Conservation (phyloP, 352 stramenopile species). For the Phytophthora sansomeana region DNA sequence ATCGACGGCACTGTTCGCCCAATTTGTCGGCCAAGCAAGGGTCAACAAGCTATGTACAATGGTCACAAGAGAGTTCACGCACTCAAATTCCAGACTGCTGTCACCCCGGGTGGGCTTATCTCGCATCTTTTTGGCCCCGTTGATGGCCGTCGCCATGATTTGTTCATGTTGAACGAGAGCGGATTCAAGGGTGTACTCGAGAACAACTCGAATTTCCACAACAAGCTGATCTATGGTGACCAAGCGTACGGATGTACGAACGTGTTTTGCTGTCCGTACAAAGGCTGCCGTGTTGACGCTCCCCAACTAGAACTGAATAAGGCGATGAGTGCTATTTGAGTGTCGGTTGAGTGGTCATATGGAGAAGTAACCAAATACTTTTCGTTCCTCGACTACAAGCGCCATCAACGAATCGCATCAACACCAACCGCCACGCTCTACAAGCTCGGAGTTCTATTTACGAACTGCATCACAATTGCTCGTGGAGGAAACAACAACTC, state of each 20-base stretch:
- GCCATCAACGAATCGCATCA: conserved; percentile 9
- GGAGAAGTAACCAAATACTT: conserved; percentile 10
- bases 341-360: conserved; percentile 15
- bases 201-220: conserved; percentile 9
- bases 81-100: conserved; percentile 11
- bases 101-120: conserved; percentile 10
- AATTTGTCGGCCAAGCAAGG: conserved; percentile 20
- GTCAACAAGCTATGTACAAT: conserved; percentile 12
- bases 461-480: conserved; percentile 10
- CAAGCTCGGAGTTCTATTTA: conserved; percentile 18
- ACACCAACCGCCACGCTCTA: conserved; percentile 8
- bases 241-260: conserved; percentile 6
- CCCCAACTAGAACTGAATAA: conserved; percentile 1
- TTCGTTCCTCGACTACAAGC: conserved; percentile 14
- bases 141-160: conserved; percentile 10
- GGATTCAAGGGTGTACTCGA: not conserved
- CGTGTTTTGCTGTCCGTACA: conserved; percentile 18
- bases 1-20: conserved; percentile 19
- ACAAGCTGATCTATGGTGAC: conserved; percentile 14
- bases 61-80: conserved; percentile 18
- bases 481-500: conserved; percentile 21
- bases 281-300: conserved; percentile 4
- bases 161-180: conserved; percentile 23
- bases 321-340: not conserved
- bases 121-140: conserved; percentile 7